Percentiles rank a stretch among this genome's conserved stretches.
phyloP scores from a whole-genome alignment of 345 rosid species.

The Theobroma cacao region DNA sequence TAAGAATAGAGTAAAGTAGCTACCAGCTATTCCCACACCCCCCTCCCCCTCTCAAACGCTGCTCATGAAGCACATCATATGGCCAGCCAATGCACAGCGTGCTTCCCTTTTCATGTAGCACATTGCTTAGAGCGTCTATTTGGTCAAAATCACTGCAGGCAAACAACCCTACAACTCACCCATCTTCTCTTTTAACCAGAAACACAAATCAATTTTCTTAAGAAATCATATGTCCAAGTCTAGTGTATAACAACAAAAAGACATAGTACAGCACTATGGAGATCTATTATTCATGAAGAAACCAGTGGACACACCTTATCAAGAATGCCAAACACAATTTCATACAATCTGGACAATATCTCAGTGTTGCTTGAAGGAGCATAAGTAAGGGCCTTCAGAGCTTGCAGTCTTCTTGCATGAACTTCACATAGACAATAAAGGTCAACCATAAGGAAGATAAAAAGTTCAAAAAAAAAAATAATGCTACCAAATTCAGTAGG shows the following conservation, averaged over 20 bases:
- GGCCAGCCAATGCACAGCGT: not conserved
- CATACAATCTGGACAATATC: conserved; percentile 78
- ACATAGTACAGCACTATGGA: not conserved
- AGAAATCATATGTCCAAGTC: not conserved
- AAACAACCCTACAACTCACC: not conserved
- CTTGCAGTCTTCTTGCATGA: conserved; percentile 96
- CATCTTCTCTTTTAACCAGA: not conserved
- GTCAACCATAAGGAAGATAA: conserved; percentile 18
- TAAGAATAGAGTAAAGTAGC: not conserved
- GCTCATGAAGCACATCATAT: not conserved
- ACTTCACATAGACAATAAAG: conserved; percentile 45
- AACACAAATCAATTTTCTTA: not conserved
- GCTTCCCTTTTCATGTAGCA: not conserved
- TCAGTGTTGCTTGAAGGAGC: conserved; percentile 80
- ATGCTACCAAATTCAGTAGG: not conserved
- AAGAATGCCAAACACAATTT: conserved; percentile 90
- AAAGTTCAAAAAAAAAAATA: too few relatives aligned
- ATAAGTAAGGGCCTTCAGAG: conserved; percentile 95
- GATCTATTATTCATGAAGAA: not conserved
- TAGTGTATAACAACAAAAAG: not conserved
- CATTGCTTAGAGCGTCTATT: not conserved
- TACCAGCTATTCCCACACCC: not conserved
- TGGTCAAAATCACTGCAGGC: not conserved
- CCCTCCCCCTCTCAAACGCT: not conserved
- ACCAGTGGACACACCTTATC: conserved; percentile 63